A percentile compares a stretch with the other conserved stretches of the same genome.
phyloP scores from a whole-genome alignment of 805 yeast species.

The Starmerella ratchasimensis region DNA sequence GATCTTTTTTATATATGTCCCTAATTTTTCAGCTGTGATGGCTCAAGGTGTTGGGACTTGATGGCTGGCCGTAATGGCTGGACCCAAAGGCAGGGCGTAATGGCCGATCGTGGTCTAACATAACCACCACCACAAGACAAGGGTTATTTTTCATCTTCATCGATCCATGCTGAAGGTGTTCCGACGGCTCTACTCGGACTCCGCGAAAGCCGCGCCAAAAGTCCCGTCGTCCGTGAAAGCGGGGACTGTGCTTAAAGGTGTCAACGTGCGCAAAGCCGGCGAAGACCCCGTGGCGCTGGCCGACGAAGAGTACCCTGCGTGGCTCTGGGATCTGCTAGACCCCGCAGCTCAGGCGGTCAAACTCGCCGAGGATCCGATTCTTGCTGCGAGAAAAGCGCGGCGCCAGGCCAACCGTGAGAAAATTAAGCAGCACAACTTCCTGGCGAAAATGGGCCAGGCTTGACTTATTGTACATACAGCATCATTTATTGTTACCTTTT shows the following conservation, averaged over 20 bases:
- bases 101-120: too few relatives aligned
- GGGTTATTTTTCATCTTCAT: neutral
- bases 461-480: too few relatives aligned
- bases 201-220: slow-evolving; percentile 15
- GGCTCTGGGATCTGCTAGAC: slow-evolving; percentile 85
- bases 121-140: too few relatives aligned
- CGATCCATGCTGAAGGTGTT: slow-evolving; percentile 8
- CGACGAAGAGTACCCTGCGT: slow-evolving; percentile 81
- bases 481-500: too few relatives aligned
- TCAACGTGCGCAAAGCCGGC: slow-evolving; percentile 66
- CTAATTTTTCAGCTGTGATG: too few relatives aligned
- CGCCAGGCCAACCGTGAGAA: slow-evolving; percentile 52
- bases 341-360: slow-evolving; percentile 42
- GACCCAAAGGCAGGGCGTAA: neutral
- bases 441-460: slow-evolving; percentile 36
- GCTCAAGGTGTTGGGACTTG: too few relatives aligned
- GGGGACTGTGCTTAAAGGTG: slow-evolving; percentile 48
- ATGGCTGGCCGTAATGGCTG: neutral
- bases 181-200: slow-evolving; percentile 14
- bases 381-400: slow-evolving; percentile 55
- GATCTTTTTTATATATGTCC: too few relatives aligned
- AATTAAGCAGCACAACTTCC: slow-evolving; percentile 69
- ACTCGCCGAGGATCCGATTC: slow-evolving; percentile 46
- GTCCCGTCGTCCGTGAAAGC: slow-evolving; percentile 33
- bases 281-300: slow-evolving; percentile 77